Base-by-base conservation (phyloP, 2,329 filamentous ascomycete genomes). In the Mycocentrospora acerina region DNA sequence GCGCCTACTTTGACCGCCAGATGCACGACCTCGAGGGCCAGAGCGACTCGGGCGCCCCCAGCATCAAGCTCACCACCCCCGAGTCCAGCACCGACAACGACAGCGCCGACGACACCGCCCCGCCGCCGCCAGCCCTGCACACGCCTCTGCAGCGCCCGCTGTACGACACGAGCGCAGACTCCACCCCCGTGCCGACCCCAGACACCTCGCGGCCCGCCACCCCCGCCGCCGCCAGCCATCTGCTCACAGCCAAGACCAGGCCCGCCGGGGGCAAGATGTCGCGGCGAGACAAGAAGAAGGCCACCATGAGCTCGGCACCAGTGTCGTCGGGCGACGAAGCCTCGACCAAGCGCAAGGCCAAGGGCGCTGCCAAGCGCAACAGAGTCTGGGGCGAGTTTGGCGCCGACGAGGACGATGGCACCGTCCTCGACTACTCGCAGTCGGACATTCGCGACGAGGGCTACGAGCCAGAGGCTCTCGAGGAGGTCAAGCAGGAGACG, bases 1-100 rank as follows among this genome's bases (percentile, higher is more conserved):
- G 94, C 62, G 79, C 85, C 55, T 97, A 96, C 69, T 98, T 97
- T 66, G 88, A 97, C 64, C 87, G 95, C 60, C 90, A 97, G 70
- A 74, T 97, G 46, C 79, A 82, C 51, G 88, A 95, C 64, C 77
- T 98, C 14, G 89, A 84, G 60, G 79, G 78, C 48, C 73, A 75
- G 17, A 76, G 72, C 37, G 60, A 62, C 39, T 58, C 55, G 18
- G 44, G 56, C 24, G 44, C 60, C 4, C 53, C 68, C 26, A 60
- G 62, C 37, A 61, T 66, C 32, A 75, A 80, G 44, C 41, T 55
- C 40, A 52, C 46, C 22, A 76, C 76, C 5, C 74, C 76, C 24
- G 74, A 75, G 15, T 71, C 75, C 15, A 68, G 74, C 67, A 62
- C 72, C 59, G 69, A 75, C 59, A 68, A 69, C 24, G 71, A 76